Base-by-base conservation (phyloP, 768 basidiomycete genomes). In the Hypholoma fasciculare region DNA sequence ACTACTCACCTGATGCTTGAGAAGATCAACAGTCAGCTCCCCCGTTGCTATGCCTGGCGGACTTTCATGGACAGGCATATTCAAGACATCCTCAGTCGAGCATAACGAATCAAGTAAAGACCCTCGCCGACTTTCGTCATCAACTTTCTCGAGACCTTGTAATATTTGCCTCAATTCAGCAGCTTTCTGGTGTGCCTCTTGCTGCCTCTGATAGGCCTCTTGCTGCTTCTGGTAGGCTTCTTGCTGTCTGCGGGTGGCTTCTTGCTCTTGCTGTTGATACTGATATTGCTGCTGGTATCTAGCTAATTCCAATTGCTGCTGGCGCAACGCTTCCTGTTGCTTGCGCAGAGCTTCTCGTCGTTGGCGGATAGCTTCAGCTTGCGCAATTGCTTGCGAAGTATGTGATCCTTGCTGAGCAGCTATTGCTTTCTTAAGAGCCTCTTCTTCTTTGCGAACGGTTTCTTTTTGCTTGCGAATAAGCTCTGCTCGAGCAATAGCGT, bases 1-100 rank as follows among this genome's bases (percentile, higher is more conserved):
- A 51, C 6, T 30, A 50, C 70, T 44, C 40, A 89, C 92, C 79
- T 96, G 94, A 65, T 96, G 95, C 59, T 84, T 89, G 26, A 96
- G 68, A 47, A 96, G 73, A 66, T 96, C 81, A 16, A 91, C 87
- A 17, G 77, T 76, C 52, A 96, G 68, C 20, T 89, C 76, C 1
- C 89, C 91, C 47, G 72, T 88, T 23, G 75, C 78, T 20, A 82
- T 77, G 2, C 92, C 82, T 1, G 94, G 92, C 0, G 94, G 92
- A 61, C 77, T 78, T 11, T 86, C 82, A 65, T 93, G 85, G 6
- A 81, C 65, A 1, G 93, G 92, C 23, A 96, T 73, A 44, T 82
- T 81, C 36, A 91, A 69, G 14, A 94, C 77, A 69, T 96, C 94
- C 27, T 87, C 85, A 6, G 76, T 78, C 7, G 84, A 77, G 63